Evolutionary conservation across 202 grass and related monocot species (phyloP).

Genomic region (Brachypodium distachyon): DNA sequence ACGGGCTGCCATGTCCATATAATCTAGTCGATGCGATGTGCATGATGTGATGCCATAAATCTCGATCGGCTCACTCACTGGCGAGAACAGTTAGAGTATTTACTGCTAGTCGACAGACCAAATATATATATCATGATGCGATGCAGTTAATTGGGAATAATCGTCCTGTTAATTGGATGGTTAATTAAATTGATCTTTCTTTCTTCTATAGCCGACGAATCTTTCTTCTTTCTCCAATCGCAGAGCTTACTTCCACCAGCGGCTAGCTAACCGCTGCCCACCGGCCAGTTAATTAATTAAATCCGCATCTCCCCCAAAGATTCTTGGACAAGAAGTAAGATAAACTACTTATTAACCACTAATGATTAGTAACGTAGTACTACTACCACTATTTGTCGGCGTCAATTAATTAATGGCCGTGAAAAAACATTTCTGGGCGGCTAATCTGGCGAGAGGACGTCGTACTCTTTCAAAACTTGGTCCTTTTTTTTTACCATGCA

Average conservation of each 20-base stretch:
- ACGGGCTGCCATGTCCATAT: not conserved
- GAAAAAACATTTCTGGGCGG: no score
- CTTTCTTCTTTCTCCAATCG: constrained; percentile 19
- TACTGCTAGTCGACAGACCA: no score
- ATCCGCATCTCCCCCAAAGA: not conserved
- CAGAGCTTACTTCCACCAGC: constrained; percentile 22
- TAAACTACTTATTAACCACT: not conserved
- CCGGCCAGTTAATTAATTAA: no score
- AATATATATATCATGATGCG: no score
- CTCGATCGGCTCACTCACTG: not conserved
- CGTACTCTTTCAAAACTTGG: no score
- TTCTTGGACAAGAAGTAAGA: not conserved
- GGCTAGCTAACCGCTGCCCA: constrained; percentile 13
- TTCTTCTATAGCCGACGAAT: not conserved
- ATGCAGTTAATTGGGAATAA: not conserved
- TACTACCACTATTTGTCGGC: constrained; percentile 12
- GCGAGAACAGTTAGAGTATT: no score
- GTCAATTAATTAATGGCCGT: not conserved
- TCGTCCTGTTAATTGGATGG: not conserved
- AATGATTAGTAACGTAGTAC: not conserved
- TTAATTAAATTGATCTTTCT: not conserved
- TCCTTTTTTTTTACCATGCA: no score
- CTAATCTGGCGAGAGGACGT: no score
- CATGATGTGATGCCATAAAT: not conserved
- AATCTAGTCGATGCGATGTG: not conserved